Evolutionary conservation across 163 green algal genomes (phyloP).

Genomic region (Volvox carteri): DNA sequence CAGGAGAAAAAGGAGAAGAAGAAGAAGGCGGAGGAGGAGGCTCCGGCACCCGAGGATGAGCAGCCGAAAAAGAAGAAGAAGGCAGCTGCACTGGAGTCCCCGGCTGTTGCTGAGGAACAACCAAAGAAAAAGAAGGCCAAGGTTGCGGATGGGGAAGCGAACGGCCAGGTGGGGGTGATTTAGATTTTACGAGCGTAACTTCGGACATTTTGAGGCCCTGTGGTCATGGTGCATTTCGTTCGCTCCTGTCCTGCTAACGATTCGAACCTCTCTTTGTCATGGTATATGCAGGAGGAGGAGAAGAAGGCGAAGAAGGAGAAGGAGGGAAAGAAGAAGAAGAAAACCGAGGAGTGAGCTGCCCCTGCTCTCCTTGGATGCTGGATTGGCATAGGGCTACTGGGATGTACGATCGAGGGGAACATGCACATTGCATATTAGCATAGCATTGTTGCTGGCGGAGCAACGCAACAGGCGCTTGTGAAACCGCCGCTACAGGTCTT

Average conservation of each 20-base stretch:
- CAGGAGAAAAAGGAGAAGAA: conserved; percentile 71
- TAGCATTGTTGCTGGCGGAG: not conserved
- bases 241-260: not conserved
- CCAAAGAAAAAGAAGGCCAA: conserved; percentile 52
- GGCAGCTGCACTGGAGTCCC: not conserved
- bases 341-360: conserved; percentile 15
- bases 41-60: not conserved
- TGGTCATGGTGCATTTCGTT: not conserved
- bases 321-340: conserved; percentile 43
- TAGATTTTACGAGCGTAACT: too few species aligned
- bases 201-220: not conserved
- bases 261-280: not conserved
- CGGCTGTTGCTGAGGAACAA: not conserved
- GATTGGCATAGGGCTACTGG: not conserved
- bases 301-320: not conserved
- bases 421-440: not conserved
- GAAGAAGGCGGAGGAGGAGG: conserved; percentile 66
- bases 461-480: conserved; percentile 52
- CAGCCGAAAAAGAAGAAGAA: conserved; percentile 46
- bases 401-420: not conserved
- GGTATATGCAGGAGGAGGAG: not conserved
- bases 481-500: conserved; percentile 4
- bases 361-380: not conserved
- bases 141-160: conserved; percentile 32
- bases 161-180: conserved; percentile 40